Evolutionary conservation across 1,284 basidiomycete species (phyloP), one percentile per base, ranked within the genome.

Genomic region (Puccinia hordei): DNA sequence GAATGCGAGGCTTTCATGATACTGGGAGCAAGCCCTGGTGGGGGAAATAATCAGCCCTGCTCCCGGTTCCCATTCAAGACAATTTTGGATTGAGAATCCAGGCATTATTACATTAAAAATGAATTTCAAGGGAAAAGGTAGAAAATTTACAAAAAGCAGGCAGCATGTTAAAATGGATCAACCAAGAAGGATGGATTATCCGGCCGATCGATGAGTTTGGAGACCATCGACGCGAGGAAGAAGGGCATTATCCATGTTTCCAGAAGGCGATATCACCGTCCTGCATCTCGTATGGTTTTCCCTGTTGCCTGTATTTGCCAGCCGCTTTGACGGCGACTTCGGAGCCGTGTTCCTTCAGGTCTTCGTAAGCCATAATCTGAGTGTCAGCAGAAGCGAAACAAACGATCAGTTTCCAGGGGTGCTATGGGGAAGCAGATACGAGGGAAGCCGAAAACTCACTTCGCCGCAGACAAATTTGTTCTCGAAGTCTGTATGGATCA

Each of bases 401-500:
- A 44, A n/a, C 41, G 22, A n/a, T 73, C 6, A 49, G 10, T 63
- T 33, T 8, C 71, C 53, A 79, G 49, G n/a, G 24, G 33, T 19
- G 27, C 30, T 30, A n/a, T 8, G 9, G 33, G 38, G 2, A 33
- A n/a, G 35, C 4, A 68, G 13, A 38, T 15, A 4, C n/a, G 55
- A 5, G 30, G 22, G 27, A 69, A 49, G 8, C 10, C 10, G 0
- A 5, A 35, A 46, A 73, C 78, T 63, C 33, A 80, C 78, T 87
- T 99, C 96, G 87, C 96, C 97, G 84, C 96, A 99, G n/a, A 99
- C 93, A 84, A 99, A 98, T 88, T 97, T 97, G 86, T 96, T 93
- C 88, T 98, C 93, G 85, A 96, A 96, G 87, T 96, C 94, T 63
- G 93, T 91, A 88, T 99, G 96, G 85, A 99, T 99, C 84, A 99